Evolutionary conservation across 2,329 filamentous ascomycete genomes (phyloP).

Genomic region (Fusarium sp.): DNA sequence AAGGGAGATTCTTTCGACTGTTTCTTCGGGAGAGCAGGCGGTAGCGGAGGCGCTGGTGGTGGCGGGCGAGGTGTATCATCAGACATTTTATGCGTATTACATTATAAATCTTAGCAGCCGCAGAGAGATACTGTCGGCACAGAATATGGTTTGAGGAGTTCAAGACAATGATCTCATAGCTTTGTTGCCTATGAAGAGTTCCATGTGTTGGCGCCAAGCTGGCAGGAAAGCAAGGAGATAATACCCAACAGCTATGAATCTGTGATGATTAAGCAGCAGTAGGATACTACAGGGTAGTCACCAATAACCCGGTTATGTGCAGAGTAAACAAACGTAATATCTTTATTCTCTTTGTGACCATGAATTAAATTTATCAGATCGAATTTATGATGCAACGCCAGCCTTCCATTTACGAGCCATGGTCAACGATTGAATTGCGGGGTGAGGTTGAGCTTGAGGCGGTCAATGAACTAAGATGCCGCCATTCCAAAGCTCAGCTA

Average conservation of each 20-base stretch:
- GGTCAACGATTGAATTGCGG: background rate
- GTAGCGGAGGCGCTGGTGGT: background rate
- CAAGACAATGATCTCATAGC: rapidly evolving
- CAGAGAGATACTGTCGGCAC: background rate
- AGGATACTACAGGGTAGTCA: background rate
- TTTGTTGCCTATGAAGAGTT: rapidly evolving
- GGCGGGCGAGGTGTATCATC: background rate
- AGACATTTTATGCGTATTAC: background rate
- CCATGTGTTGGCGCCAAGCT: no score
- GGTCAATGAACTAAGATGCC: background rate
- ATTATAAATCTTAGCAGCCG: background rate
- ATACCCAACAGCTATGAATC: background rate
- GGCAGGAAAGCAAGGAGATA: background rate
- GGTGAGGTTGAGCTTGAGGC: background rate
- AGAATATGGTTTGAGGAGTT: rapidly evolving
- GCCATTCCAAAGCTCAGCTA: background rate
- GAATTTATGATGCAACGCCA: no score
- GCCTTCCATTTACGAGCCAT: background rate
- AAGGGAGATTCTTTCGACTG: background rate
- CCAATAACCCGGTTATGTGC: rapidly evolving
- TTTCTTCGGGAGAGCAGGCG: background rate
- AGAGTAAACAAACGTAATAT: background rate
- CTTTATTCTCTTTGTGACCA: background rate
- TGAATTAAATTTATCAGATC: no score
- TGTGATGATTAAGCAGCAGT: background rate